A percentile compares a stretch with the other conserved stretches of the same genome.
Evolutionary conservation across 345 rosid genomes (phyloP).

Genomic region (Mangifera indica): DNA sequence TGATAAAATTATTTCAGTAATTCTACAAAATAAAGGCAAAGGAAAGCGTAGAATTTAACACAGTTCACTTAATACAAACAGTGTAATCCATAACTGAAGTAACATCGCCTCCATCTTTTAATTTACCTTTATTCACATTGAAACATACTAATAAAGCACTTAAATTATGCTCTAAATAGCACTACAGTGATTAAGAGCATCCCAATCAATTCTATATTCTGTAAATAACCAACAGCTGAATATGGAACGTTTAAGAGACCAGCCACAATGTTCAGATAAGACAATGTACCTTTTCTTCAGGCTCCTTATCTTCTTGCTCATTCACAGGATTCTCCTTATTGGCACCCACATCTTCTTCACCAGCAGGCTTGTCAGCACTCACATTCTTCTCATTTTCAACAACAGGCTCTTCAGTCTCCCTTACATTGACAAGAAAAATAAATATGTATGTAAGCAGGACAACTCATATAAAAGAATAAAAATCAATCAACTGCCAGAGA

Average conservation of each 20-base stretch:
- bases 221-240: neutral
- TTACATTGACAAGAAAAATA: conserved; percentile 27
- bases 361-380: conserved; percentile 58
- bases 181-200: neutral
- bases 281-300: conserved; percentile 67
- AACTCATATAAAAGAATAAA: neutral
- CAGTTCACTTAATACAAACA: too few species aligned
- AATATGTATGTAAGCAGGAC: neutral
- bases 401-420: conserved; percentile 68
- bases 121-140: neutral
- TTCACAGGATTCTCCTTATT: conserved; percentile 59
- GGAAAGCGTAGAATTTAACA: too few species aligned
- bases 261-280: neutral
- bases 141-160: neutral
- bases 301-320: conserved; percentile 73
- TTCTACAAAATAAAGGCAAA: too few species aligned
- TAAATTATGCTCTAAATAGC: neutral
- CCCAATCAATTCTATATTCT: neutral
- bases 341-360: conserved; percentile 67
- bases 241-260: neutral
- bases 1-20: too few species aligned
- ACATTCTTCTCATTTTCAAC: conserved; percentile 51
- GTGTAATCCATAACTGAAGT: too few species aligned
- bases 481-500: neutral
- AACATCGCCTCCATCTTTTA: too few species aligned